These are phyloP conservation scores for Epithele typhae DNA, from an alignment of 768 basidiomycete genomes.

Conservation along the genomic window DNA sequence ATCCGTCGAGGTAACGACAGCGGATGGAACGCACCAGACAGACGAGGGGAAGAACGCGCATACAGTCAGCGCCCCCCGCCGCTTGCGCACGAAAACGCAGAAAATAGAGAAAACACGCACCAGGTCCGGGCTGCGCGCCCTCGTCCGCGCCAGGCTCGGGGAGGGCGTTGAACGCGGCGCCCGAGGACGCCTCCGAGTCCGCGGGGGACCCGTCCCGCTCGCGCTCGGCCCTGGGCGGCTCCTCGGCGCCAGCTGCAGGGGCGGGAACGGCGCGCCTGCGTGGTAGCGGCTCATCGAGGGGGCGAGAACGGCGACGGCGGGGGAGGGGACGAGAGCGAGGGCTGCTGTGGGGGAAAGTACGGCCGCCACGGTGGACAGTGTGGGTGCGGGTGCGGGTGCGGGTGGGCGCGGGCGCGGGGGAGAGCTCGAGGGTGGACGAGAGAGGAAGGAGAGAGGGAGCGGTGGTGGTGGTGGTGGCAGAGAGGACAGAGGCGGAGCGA, in stretches of 20 bases:
- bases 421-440: not conserved
- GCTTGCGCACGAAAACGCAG: too few species aligned
- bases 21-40: not conserved
- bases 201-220: slow-evolving; percentile 41
- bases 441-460: not conserved
- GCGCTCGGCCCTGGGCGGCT: slow-evolving; percentile 6
- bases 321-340: not conserved
- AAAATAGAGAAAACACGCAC: slow-evolving; percentile 9
- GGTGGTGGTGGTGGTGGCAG: slow-evolving; percentile 1
- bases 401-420: not conserved
- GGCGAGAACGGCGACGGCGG: slow-evolving; percentile 1
- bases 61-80: not conserved
- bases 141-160: slow-evolving; percentile 15
- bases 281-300: slow-evolving; percentile 24
- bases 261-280: slow-evolving; percentile 11
- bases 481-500: slow-evolving; percentile 6
- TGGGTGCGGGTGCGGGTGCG: not conserved
- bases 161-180: slow-evolving; percentile 11
- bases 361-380: not conserved
- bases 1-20: too few species aligned
- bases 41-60: not conserved
- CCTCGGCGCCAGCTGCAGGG: slow-evolving; percentile 15
- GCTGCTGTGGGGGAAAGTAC: not conserved
- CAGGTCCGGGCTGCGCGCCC: slow-evolving; percentile 9
- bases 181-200: slow-evolving; percentile 42